A percentile compares a stretch with the other conserved stretches of the same genome.
Conservation (phyloP, 345 rosid genomes). For the Trapa bicornis region DNA sequence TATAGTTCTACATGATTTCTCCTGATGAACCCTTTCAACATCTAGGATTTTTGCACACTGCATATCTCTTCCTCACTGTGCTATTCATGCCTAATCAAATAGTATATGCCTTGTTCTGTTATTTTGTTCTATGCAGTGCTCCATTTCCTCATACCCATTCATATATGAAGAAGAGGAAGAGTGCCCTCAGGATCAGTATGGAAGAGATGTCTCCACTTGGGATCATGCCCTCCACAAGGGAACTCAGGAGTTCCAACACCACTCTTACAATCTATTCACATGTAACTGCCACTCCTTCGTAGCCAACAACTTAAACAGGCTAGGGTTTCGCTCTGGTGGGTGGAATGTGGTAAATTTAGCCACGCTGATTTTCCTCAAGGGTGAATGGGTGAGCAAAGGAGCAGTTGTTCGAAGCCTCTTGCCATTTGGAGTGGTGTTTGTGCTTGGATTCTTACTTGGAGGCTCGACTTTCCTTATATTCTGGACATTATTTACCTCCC, state of each 20-base stretch:
- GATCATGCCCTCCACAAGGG: conserved; percentile 57
- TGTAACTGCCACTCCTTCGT: conserved; percentile 98
- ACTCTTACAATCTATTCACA: conserved; percentile 63
- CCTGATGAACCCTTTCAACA: neutral
- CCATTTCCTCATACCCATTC: conserved; percentile 19
- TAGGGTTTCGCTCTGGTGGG: conserved; percentile 53
- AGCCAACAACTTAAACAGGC: conserved; percentile 76
- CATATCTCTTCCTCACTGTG: neutral
- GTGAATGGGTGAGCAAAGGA: conserved; percentile 61
- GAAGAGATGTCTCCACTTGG: conserved; percentile 44
- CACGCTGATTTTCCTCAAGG: conserved; percentile 51
- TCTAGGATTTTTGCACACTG: neutral
- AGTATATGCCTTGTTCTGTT: neutral
- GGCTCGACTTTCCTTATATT: conserved; percentile 45
- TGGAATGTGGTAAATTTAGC: conserved; percentile 92
- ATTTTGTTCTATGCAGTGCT: conserved; percentile 24
- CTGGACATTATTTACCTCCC: conserved; percentile 37
- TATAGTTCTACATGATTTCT: neutral
- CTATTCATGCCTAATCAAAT: neutral
- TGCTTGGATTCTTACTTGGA: conserved; percentile 49
- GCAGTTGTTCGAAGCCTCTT: conserved; percentile 40
- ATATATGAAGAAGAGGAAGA: conserved; percentile 25
- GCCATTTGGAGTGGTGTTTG: conserved; percentile 37
- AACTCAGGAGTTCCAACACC: conserved; percentile 77
- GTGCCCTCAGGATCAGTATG: conserved; percentile 15